Base-by-base conservation (phyloP, 2,329 filamentous ascomycete genomes). In the Fusarium equiseti region DNA sequence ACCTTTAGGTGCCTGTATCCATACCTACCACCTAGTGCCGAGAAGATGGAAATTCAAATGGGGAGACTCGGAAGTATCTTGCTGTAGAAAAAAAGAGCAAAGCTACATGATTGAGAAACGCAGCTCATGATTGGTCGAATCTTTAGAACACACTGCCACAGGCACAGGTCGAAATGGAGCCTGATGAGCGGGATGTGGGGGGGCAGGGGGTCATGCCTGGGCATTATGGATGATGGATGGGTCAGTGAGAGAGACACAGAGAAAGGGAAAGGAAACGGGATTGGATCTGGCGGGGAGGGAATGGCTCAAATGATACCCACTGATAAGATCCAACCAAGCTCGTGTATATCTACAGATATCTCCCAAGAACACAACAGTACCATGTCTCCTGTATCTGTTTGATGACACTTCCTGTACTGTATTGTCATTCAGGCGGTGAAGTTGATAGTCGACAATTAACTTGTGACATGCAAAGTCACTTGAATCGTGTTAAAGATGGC, bases 21-120 rank as follows among this genome's bases (percentile, higher is more conserved):
- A 20, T 20, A 20, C 20, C 20, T 20, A 20, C 20, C 20, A 20
- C 20, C 20, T 20, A 38, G 18, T 38, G 22, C 48, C 38, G 16
- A 35, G 32, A 43, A 35, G 32, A 26, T 51, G 27, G 24, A 38
- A 38, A 38, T n/a, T 38, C 10, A 38, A 22, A 73, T 75, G 70
- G 73, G 70, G 67, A 73, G 68, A 74, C 60, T 60, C 70, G 64
- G 73, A 68, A 53, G 73, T 74, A 73, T 40, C 60, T 55, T 44
- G 32, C 5, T 22, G 35, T 32, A 54, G 20, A 43, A 51, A 32
- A 45, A 51, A 38, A 52, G n/a, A 32, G 24, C 42, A 29, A 42
- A 51, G 50, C 6, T 70, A 74, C 72, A 56, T 63, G 18, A 20
- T 27, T 52, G 12, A 18, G 31, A 55, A 52, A 6, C 35, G 15